These are phyloP conservation scores for Scheffersomyces lignosus DNA, from an alignment of 805 yeast genomes.

Conservation along the genomic window DNA sequence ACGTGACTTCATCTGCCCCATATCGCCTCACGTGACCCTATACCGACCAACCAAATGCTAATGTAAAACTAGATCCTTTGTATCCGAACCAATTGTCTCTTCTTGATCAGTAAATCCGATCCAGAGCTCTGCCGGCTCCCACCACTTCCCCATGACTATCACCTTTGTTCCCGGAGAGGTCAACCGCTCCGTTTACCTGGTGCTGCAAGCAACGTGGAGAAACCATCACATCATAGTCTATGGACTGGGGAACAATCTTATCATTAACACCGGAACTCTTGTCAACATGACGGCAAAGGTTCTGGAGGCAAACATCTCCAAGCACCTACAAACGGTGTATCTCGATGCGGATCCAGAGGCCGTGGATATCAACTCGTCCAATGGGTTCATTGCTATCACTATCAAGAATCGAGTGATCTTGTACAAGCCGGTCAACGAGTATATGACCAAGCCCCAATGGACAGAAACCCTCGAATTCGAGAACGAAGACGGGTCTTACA, in stretches of 20 bases:
- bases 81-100: too few relatives aligned
- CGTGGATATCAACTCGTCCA: slow-evolving; percentile 59
- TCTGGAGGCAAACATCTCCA: slow-evolving; percentile 1
- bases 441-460: slow-evolving; percentile 48
- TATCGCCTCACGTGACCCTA: too few relatives aligned
- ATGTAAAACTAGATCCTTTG: too few relatives aligned
- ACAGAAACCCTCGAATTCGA: slow-evolving; percentile 25
- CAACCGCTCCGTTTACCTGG: slow-evolving; percentile 53
- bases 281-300: background rate
- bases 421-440: slow-evolving; percentile 59
- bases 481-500: slow-evolving; percentile 19
- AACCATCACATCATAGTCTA: slow-evolving; percentile 64
- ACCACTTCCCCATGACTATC: slow-evolving; percentile 47
- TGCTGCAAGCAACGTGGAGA: slow-evolving; percentile 66
- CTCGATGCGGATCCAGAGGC: slow-evolving; percentile 64
- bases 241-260: slow-evolving; percentile 86
- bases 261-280: slow-evolving; percentile 33
- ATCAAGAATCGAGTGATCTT: slow-evolving; percentile 44
- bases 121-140: too few relatives aligned
- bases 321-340: slow-evolving; percentile 73
- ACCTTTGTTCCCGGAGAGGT: slow-evolving; percentile 87
- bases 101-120: too few relatives aligned
- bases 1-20: too few relatives aligned
- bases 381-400: slow-evolving; percentile 62
- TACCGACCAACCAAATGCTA: too few relatives aligned